Evolutionary conservation across 192 early-diverging fungal genomes (phyloP), one percentile per base, ranked within the genome.

Genomic region (Backusella macrospora): DNA sequence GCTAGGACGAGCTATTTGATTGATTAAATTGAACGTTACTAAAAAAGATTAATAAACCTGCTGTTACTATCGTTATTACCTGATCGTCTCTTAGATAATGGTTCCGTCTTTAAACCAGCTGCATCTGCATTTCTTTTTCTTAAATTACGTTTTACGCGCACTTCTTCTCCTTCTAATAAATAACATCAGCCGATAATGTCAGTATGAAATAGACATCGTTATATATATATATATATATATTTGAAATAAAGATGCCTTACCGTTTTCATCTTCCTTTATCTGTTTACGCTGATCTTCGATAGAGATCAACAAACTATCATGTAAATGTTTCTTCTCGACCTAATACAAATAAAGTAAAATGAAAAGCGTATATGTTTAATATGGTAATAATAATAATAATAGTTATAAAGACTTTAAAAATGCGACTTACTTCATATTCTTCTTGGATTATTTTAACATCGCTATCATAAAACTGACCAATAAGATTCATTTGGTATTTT

Each of bases 221-320:
- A 12, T 43, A n/a, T n/a, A n/a, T n/a, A n/a, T 67, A 42, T 65
- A 45, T 44, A 3, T 62, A 69, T 49, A 39, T 59, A 9, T 43
- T 43, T 43, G 0, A 0, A 43, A 43, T 43, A 43, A 43, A 6
- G 48, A 43, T 18, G 0, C 29, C 6, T 68, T 21, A 62, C 75
- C 73, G 29, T 72, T 64, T 65, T 66, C 47, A 29, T 79, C 73
- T 34, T 79, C 78, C 14, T 75, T 74, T n/a, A 79, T 79, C 46
- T 79, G 78, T 47, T 74, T 79, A 62, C 68, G 49, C 68, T 70
- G 62, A 34, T 79, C 73, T 68, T 74, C 70, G 49, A 79, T 79
- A 23, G 65, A 70, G 9, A 69, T 45, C 63, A 79, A 68, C 48
- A 79, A 47, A 29, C 55, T 75, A 8, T 71, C 73, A 48, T 79